Evolutionary conservation across 768 basidiomycete genomes (phyloP), one percentile per base, ranked within the genome.

Genomic region (Cubamyces lactineus): DNA sequence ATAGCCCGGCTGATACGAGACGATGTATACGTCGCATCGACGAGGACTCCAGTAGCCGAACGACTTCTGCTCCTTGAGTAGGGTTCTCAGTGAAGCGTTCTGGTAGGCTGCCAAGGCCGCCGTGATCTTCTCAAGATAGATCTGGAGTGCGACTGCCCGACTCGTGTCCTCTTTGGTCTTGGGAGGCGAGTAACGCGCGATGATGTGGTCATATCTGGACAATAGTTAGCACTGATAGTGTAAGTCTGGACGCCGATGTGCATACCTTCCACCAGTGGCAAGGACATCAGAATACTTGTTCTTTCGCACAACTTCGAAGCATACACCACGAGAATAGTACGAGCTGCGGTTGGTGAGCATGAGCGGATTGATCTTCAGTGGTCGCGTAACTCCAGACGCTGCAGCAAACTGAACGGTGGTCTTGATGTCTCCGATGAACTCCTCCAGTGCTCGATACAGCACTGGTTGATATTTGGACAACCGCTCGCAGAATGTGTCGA

Each of bases 21-120:
- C 84, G 13, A 94, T 80, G 64, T 94, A 94, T 12, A 94, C 92
- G 65, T 94, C 92, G 66, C 93, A 94, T 41, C 91, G 80, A 16
- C 92, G 82, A n/a, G 92, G 92, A 72, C 90, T 91, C 91, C 91
- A 94, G 69, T 86, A 91, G 0, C 93, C 92, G 63, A 92, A 94
- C 0, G 93, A 92, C 12, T 86, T 84, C 62, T 87, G 84, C 68
- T 92, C 90, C 71, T 89, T 92, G 54, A 92, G 77, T 5, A 92
- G 78, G 2, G 82, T 81, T 70, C 86, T 86, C 40, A 91, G 82
- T 0, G 87, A 86, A 1, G 76, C 72, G 9, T 80, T 84, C 69
- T 94, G 91, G 70, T 84, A 89, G 1, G 84, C 77, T 0, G 89
- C 91, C 1, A 94, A 78, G 12, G 84, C 81, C 0, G 80, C 75